Evolutionary conservation across 2,329 filamentous ascomycete genomes (phyloP).

Genomic region (Sporothrix protearum): DNA sequence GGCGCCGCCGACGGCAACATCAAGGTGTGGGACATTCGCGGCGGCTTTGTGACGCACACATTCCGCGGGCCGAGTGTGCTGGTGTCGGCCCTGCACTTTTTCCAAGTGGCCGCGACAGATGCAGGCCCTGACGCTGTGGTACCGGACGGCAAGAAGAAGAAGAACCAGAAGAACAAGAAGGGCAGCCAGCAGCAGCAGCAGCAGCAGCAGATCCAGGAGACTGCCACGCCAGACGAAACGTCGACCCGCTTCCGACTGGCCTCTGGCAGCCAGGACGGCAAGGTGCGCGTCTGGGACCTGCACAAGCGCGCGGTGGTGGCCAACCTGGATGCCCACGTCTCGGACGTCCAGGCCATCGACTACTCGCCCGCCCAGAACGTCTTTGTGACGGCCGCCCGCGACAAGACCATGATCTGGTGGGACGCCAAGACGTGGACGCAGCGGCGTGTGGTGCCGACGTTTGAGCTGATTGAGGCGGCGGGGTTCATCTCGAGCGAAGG

Average conservation of each 20-base stretch:
- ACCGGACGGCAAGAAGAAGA: conserved; percentile 39
- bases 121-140: conserved; percentile 41
- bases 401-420: conserved; percentile 94
- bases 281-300: conserved; percentile 86
- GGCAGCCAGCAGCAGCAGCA: background rate
- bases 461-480: conserved; percentile 80
- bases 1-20: conserved; percentile 90
- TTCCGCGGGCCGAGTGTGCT: conserved; percentile 91
- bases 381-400: conserved; percentile 79
- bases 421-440: conserved; percentile 81
- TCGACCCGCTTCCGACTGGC: conserved; percentile 67
- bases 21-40: conserved; percentile 93
- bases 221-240: conserved; percentile 37
- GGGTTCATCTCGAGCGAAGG: conserved; percentile 64
- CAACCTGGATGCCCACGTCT: conserved; percentile 86
- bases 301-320: conserved; percentile 75
- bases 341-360: conserved; percentile 83
- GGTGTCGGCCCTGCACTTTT: conserved; percentile 87
- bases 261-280: conserved; percentile 91
- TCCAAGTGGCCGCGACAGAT: conserved; percentile 65
- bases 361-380: conserved; percentile 72
- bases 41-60: conserved; percentile 89
- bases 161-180: conserved; percentile 37
- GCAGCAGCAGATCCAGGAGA: conserved; percentile 42
- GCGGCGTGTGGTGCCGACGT: conserved; percentile 72